Evolutionary conservation across 2,329 filamentous ascomycete genomes (phyloP), one percentile per base, ranked within the genome.

Genomic region (Talaromyces sp.): DNA sequence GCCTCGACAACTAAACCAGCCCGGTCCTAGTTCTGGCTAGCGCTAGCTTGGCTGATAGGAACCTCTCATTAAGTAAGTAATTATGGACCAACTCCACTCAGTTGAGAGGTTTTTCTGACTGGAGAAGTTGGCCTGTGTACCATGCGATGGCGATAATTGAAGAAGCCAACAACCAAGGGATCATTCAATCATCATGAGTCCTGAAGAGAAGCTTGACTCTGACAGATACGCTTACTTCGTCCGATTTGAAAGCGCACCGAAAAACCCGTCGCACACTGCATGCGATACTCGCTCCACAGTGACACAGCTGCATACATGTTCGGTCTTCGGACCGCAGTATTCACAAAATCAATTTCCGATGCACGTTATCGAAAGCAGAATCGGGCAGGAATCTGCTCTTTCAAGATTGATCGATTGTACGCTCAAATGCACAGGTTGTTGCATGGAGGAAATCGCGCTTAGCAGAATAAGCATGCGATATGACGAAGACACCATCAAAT

Each of bases 221-320:
- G 22, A 39, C 33, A 43, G 22, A 41, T 19, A 43, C n/a, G 54
- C 56, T 45, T 31, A 45, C 16, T 27, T 31, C 5, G 39, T 45
- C 19, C 24, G 19, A 49, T 57, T 63, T 10, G 16, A 37, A 63
- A 63, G 41, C 41, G 50, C 50, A 63, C 61, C 61, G 60, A 57
- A n/a, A 10, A 47, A 57, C 41, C 49, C 60, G 60, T 63, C 60
- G 60, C 60, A 57, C 60, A 22, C n/a, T 63, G 61, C 49, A 63
- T 37, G 50, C 31, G 24, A n/a, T 31, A n/a, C 6, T 45, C 24
- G n/a, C 56, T 59, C 56, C 37, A 22, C 39, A 58, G 19, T 39
- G 33, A 24, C 37, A 59, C 39, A 43, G 22, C 49, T 52, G 31
- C 49, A 52, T 31, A 50, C 33, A 27, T 11, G 13, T 45, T 31